phyloP scores from a whole-genome alignment of 2,329 filamentous ascomycete genomes.

The Talaromyces amestolkiae region DNA sequence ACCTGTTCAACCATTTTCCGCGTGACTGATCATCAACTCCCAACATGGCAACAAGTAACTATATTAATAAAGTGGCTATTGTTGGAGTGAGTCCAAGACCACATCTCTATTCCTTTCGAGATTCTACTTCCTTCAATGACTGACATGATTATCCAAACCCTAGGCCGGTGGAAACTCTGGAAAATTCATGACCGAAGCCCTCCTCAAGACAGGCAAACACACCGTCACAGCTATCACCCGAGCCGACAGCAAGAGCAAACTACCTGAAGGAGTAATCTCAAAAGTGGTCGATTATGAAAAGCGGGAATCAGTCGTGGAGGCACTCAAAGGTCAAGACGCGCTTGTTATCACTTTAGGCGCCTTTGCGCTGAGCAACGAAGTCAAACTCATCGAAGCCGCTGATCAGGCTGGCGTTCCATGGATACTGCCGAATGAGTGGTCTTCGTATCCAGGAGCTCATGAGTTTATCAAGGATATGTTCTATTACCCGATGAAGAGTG shows the following conservation, averaged over 20 bases:
- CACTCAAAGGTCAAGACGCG: slow-evolving; percentile 56
- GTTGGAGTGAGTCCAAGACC: background rate
- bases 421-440: slow-evolving; percentile 55
- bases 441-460: slow-evolving; percentile 22
- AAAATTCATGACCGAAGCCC: slow-evolving; percentile 1
- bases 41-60: slow-evolving; percentile 1
- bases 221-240: background rate
- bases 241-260: background rate
- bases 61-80: slow-evolving; percentile 7
- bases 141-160: background rate
- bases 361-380: slow-evolving; percentile 44
- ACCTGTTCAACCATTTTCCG: background rate
- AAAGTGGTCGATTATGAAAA: background rate
- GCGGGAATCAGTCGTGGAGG: slow-evolving; percentile 45
- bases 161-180: background rate
- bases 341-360: slow-evolving; percentile 55
- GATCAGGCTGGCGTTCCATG: slow-evolving; percentile 55
- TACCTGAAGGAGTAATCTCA: background rate
- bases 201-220: background rate
- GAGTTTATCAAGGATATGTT: background rate
- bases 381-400: slow-evolving; percentile 52
- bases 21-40: background rate
- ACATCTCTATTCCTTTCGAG: background rate
- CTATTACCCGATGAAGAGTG: background rate
- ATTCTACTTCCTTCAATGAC: background rate